Conservation (phyloP, 2,329 filamentous ascomycete genomes). For the Ciborinia camelliae region DNA sequence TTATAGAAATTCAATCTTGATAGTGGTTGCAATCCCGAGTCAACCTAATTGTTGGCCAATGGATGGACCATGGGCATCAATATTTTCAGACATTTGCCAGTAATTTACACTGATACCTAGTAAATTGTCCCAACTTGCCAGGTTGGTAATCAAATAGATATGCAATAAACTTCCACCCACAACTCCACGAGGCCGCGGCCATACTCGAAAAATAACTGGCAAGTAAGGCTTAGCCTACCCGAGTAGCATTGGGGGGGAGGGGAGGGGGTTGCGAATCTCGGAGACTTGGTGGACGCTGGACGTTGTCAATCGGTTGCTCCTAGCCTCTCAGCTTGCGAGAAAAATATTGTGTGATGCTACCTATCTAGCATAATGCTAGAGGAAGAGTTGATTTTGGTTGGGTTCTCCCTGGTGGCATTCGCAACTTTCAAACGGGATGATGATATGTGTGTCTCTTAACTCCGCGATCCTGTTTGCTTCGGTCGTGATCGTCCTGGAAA, state of each 20-base stretch:
- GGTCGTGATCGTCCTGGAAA: not conserved
- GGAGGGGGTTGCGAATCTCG: not conserved
- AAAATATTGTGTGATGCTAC: not conserved
- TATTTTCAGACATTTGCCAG: not conserved
- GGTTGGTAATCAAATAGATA: no score
- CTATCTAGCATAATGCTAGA: not conserved
- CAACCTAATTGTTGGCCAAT: no score
- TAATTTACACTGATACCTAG: not conserved
- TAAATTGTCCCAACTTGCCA: not conserved
- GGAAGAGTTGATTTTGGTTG: not conserved
- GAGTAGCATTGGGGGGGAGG: no score
- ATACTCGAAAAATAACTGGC: not conserved
- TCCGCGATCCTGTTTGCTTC: not conserved
- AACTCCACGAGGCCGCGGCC: not conserved
- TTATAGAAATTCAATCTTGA: not conserved
- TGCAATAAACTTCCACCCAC: no score
- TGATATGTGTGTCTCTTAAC: not conserved
- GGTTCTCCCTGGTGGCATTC: no score
- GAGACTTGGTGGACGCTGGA: not conserved
- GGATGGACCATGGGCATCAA: no score
- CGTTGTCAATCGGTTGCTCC: not conserved
- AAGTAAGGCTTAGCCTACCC: conserved; percentile 10
- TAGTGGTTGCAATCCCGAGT: no score
- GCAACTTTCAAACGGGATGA: not conserved
- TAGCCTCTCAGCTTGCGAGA: not conserved